Conservation (phyloP, 208 protist genomes). For the Angomonas deanei region DNA sequence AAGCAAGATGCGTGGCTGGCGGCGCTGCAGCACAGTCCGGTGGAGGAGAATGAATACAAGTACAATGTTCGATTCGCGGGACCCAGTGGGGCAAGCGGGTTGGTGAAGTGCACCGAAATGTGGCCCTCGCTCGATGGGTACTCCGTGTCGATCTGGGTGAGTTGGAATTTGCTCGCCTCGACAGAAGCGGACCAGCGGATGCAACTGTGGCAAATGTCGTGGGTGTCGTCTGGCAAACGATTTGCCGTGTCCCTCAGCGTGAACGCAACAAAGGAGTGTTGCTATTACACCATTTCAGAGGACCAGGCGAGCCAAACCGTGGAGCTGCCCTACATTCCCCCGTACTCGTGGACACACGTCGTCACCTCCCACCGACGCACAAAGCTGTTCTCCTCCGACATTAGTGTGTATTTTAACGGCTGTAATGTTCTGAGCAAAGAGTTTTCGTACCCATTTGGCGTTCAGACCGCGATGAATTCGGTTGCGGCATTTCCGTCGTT, state of each 20-base stretch:
- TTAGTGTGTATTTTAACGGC: slow-evolving; percentile 41
- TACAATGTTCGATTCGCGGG: slow-evolving; percentile 39
- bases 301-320: slow-evolving; percentile 19
- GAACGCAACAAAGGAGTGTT: slow-evolving; percentile 18
- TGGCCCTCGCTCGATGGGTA: slow-evolving; percentile 62
- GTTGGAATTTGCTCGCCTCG: slow-evolving; percentile 19
- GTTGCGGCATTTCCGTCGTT: slow-evolving; percentile 17
- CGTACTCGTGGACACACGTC: slow-evolving; percentile 44
- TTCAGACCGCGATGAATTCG: slow-evolving; percentile 16
- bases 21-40: slow-evolving; percentile 3
- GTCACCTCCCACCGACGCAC: slow-evolving; percentile 26
- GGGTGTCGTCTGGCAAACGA: slow-evolving; percentile 13
- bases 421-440: slow-evolving; percentile 19
- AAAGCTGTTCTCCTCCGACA: slow-evolving; percentile 27
- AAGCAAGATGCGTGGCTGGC: slow-evolving; percentile 26
- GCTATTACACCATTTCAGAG: slow-evolving; percentile 22
- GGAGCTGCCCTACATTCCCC: slow-evolving; percentile 42
- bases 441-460: slow-evolving; percentile 26
- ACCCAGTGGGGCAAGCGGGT: slow-evolving; percentile 29
- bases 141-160: slow-evolving; percentile 36
- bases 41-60: not conserved
- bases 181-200: slow-evolving; percentile 11
- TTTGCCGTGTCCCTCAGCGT: slow-evolving; percentile 21
- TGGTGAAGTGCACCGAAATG: slow-evolving; percentile 20
- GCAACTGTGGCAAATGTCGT: slow-evolving; percentile 37